These are phyloP conservation scores for Manihot esculenta DNA, from an alignment of 441 rosid species.

Conservation along the genomic window DNA sequence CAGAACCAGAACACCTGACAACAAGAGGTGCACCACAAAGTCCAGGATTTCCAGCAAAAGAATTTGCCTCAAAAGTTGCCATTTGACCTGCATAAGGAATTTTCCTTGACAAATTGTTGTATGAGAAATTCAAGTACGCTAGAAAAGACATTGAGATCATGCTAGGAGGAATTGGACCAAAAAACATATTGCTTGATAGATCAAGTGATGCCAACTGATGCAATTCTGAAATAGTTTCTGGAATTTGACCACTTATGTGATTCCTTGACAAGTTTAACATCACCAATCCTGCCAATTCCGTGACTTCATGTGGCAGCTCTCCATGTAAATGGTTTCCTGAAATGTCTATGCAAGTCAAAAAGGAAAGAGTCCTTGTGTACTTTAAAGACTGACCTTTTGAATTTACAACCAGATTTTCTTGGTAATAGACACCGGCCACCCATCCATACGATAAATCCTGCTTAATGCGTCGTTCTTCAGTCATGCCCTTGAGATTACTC, in stretches of 20 bases:
- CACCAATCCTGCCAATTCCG: no score
- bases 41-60: conserved; percentile 39
- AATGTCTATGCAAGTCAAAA: no score
- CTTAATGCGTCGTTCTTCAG: conserved; percentile 20
- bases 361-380: conserved; percentile 47
- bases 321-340: no score
- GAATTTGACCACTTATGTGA: conserved; percentile 30
- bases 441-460: conserved; percentile 34
- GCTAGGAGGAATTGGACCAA: conserved; percentile 36
- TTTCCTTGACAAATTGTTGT: conserved; percentile 14
- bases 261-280: no score
- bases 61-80: conserved; percentile 37
- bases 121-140: conserved; percentile 36
- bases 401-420: conserved; percentile 38
- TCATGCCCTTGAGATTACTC: conserved; percentile 41
- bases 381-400: conserved; percentile 26
- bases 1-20: no score
- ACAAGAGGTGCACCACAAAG: conserved; percentile 45
- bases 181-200: no score
- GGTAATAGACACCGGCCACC: conserved; percentile 31
- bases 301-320: no score
- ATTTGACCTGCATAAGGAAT: conserved; percentile 32
- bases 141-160: conserved; percentile 37
- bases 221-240: conserved; percentile 34
- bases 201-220: conserved; percentile 45